Percentiles rank a stretch among this genome's conserved stretches.
phyloP scores from a whole-genome alignment of 371 early-diverging fungal genomes.

The Rozella allomycis region DNA sequence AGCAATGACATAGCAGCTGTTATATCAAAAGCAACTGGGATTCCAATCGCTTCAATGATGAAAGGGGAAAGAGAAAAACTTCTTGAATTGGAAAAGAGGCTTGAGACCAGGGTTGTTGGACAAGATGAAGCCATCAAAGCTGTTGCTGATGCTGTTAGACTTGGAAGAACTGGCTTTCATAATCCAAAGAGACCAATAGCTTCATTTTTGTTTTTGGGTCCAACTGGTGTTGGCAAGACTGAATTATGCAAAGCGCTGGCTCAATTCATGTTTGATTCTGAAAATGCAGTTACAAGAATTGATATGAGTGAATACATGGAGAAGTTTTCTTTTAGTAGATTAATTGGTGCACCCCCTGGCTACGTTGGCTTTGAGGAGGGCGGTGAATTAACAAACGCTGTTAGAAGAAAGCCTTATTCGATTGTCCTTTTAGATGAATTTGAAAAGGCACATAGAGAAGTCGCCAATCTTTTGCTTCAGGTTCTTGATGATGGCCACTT shows the following conservation, averaged over 20 bases:
- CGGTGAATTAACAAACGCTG: conserved; percentile 70
- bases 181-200: conserved; percentile 60
- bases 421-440: conserved; percentile 79
- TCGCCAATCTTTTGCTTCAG: conserved; percentile 14
- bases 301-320: conserved; percentile 88
- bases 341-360: conserved; percentile 77
- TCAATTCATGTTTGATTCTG: conserved; percentile 63
- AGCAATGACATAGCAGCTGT: conserved; percentile 65
- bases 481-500: conserved; percentile 79
- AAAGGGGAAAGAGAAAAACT: conserved; percentile 62
- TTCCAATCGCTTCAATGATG: conserved; percentile 56
- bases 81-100: conserved; percentile 46
- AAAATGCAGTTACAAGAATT: conserved; percentile 56
- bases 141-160: conserved; percentile 52
- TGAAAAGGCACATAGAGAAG: conserved; percentile 66
- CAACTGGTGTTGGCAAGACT: conserved; percentile 60
- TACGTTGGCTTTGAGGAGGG: conserved; percentile 31
- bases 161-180: conserved; percentile 60
- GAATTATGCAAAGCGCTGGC: conserved; percentile 78
- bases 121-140: conserved; percentile 59
- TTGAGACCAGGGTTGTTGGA: conserved; percentile 54
- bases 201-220: conserved; percentile 77
- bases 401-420: conserved; percentile 66
- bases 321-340: conserved; percentile 46
- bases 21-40: conserved; percentile 64